Conservation (phyloP, 2,329 filamentous ascomycete species). For the Colletotrichum incanum region DNA sequence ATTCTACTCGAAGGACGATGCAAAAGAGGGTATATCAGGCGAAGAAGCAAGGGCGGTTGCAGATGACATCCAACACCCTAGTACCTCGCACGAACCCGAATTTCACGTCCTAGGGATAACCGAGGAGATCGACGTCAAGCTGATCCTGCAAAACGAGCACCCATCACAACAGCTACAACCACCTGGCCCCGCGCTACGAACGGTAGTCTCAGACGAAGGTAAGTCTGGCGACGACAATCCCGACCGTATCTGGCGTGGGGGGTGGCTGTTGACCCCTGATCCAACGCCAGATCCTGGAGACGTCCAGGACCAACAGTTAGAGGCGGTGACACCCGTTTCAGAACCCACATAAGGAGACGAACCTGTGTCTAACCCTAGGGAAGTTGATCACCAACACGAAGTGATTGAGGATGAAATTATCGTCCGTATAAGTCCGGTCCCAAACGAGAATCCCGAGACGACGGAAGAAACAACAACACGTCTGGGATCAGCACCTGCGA, state of each 20-base stretch:
- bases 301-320: rapidly evolving
- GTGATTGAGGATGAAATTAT: background rate
- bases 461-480: background rate
- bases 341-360: background rate
- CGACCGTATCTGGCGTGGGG: rapidly evolving
- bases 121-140: rapidly evolving
- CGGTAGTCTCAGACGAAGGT: background rate
- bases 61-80: background rate
- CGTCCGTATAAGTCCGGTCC: background rate
- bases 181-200: background rate
- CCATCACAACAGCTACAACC: background rate
- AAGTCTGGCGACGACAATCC: background rate
- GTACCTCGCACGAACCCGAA: rapidly evolving
- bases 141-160: background rate
- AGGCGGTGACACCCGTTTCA: rapidly evolving
- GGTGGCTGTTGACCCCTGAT: rapidly evolving
- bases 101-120: background rate
- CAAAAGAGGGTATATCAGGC: rapidly evolving
- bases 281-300: background rate
- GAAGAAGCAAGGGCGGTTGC: rapidly evolving
- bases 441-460: background rate
- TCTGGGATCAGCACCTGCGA: background rate
- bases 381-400: background rate
- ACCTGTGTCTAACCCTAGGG: rapidly evolving
- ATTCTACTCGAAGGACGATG: background rate